phyloP scores from a whole-genome alignment of 1,284 basidiomycete species.

The Microbotryum violaceum region DNA sequence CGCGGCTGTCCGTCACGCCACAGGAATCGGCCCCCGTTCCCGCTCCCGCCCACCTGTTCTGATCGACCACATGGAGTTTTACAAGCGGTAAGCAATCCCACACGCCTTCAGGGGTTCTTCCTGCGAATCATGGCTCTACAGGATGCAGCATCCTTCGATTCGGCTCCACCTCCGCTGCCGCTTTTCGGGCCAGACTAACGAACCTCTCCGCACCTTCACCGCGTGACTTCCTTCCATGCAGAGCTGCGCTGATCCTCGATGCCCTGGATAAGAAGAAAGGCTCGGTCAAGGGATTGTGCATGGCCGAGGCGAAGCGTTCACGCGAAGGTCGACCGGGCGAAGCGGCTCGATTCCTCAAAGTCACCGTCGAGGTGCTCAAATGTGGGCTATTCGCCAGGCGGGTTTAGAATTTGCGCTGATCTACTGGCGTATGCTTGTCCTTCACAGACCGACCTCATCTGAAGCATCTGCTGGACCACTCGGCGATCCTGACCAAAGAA shows the following conservation, averaged over 20 bases:
- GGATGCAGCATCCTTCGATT: background rate
- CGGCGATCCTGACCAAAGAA: conserved; percentile 25
- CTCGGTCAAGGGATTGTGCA: conserved; percentile 70
- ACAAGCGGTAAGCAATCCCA: conserved; percentile 18
- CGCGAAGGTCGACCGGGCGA: conserved; percentile 55
- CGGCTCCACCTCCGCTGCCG: background rate
- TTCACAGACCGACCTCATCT: conserved; percentile 30
- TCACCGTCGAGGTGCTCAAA: conserved; percentile 81
- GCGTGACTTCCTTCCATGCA: background rate
- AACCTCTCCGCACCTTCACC: background rate
- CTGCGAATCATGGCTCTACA: too few relatives aligned
- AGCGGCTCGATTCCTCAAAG: conserved; percentile 48
- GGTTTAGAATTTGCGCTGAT: too few relatives aligned
- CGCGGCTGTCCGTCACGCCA: too few relatives aligned
- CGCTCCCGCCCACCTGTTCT: background rate
- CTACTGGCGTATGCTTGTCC: background rate
- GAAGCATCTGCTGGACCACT: conserved; percentile 21
- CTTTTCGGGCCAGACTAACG: background rate
- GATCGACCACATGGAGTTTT: conserved; percentile 24
- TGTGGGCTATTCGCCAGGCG: conserved; percentile 48
- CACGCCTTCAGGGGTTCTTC: background rate
- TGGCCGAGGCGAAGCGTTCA: conserved; percentile 49
- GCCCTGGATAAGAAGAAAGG: conserved; percentile 76
- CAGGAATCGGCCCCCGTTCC: too few relatives aligned
- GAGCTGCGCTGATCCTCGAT: conserved; percentile 64